phyloP scores from a whole-genome alignment of 352 stramenopile genomes.

The Globisporangium rhizosaccharum region DNA sequence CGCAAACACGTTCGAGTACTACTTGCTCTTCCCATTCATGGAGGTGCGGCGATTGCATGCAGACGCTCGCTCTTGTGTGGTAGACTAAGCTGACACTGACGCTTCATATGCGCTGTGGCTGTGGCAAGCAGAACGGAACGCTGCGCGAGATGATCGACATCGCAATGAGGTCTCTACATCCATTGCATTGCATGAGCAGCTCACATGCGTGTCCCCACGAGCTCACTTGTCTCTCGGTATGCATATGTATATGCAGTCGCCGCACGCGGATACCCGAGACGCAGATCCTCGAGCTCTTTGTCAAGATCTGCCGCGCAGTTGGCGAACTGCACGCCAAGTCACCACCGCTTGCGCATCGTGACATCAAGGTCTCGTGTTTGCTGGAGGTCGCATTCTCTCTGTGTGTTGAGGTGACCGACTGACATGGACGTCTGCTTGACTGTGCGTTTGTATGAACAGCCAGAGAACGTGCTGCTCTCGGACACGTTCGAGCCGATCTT shows the following conservation, averaged over 20 bases:
- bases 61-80: too few species aligned
- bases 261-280: slow-evolving; percentile 51
- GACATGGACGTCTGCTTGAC: not conserved
- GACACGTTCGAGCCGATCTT: slow-evolving; percentile 75
- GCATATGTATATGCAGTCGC: slow-evolving; percentile 9
- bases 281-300: slow-evolving; percentile 76
- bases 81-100: not conserved
- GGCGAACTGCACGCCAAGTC: slow-evolving; percentile 65
- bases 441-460: slow-evolving; percentile 24
- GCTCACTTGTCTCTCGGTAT: not conserved
- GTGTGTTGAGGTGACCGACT: not conserved
- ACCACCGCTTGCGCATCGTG: slow-evolving; percentile 73
- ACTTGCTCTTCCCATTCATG: slow-evolving; percentile 84
- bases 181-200: not conserved
- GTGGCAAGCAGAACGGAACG: slow-evolving; percentile 54
- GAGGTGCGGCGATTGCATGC: slow-evolving; percentile 28
- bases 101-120: not conserved
- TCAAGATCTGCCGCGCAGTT: slow-evolving; percentile 78
- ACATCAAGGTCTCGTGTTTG: slow-evolving; percentile 64
- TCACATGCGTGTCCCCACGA: not conserved
- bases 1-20: slow-evolving; percentile 54
- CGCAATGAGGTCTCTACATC: slow-evolving; percentile 28
- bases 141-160: slow-evolving; percentile 82
- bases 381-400: too few species aligned
- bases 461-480: slow-evolving; percentile 84